Evolutionary conservation across 805 yeast genomes (phyloP).

Genomic region (Metschnikowia proteae): DNA sequence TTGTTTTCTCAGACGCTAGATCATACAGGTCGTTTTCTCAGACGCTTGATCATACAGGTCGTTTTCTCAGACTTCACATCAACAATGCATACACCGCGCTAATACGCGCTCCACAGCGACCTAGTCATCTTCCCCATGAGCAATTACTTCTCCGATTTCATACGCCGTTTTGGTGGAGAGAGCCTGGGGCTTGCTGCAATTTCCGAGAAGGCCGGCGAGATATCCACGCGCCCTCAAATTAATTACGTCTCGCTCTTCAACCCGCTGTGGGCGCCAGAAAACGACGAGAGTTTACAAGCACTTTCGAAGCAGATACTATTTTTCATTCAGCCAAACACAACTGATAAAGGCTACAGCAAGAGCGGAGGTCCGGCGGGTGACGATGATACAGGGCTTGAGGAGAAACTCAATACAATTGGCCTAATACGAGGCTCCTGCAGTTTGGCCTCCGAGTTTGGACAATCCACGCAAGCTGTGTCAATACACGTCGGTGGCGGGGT

Average conservation of each 20-base stretch:
- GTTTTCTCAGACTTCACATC: not conserved
- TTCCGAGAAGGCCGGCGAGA: slow-evolving; percentile 1
- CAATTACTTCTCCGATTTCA: slow-evolving; percentile 29
- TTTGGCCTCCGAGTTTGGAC: slow-evolving; percentile 25
- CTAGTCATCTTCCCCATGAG: slow-evolving; percentile 18
- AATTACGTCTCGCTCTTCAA: slow-evolving; percentile 31
- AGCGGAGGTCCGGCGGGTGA: not conserved
- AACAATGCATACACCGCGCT: not conserved
- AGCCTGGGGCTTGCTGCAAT: slow-evolving; percentile 8
- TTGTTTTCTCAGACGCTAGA: no score
- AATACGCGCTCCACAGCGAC: not conserved
- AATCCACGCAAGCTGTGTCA: slow-evolving; percentile 15
- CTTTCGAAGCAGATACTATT: slow-evolving; percentile 32
- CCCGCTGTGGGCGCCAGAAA: slow-evolving; percentile 23
- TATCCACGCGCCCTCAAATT: slow-evolving; percentile 11
- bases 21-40: no score
- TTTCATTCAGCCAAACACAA: slow-evolving; percentile 19
- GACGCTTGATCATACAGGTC: no score
- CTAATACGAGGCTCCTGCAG: slow-evolving; percentile 35
- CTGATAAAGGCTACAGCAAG: not conserved
- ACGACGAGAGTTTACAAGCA: slow-evolving; percentile 29
- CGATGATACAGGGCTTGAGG: slow-evolving; percentile 9
- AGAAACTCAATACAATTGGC: slow-evolving; percentile 32
- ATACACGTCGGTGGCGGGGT: slow-evolving; percentile 27
- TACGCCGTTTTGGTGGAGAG: slow-evolving; percentile 24